These are phyloP conservation scores for Filosporella fistucella DNA, from an alignment of 495 filamentous ascomycete species.

Conservation along the genomic window DNA sequence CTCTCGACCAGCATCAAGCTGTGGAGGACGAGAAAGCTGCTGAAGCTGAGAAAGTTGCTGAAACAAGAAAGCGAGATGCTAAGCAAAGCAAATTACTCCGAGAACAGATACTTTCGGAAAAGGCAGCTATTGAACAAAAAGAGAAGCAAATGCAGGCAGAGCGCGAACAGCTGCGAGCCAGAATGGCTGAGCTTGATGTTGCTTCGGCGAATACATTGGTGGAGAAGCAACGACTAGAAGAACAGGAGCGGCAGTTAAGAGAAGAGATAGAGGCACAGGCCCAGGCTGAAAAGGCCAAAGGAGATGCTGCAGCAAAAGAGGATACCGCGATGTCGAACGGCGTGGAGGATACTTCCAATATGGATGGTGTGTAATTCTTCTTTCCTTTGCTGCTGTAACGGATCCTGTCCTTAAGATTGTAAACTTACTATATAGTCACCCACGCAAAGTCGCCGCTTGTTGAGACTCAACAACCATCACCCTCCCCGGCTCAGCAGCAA, in stretches of 20 bases:
- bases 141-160: conserved; percentile 44
- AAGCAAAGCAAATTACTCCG: conserved; percentile 38
- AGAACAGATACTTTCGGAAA: conserved; percentile 49
- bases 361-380: too few species aligned
- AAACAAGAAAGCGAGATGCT: conserved; percentile 25
- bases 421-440: too few species aligned
- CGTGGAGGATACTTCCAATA: too few species aligned
- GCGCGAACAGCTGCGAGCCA: conserved; percentile 47
- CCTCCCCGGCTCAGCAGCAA: too few species aligned
- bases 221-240: conserved; percentile 40
- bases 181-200: conserved; percentile 54
- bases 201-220: conserved; percentile 47
- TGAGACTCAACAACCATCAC: too few species aligned
- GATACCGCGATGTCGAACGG: conserved; percentile 19
- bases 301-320: conserved; percentile 19
- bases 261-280: conserved; percentile 38
- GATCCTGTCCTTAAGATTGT: too few species aligned
- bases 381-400: too few species aligned
- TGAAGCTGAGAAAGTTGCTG: conserved; percentile 14
- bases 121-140: conserved; percentile 53
- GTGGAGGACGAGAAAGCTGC: conserved; percentile 11
- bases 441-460: too few species aligned
- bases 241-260: conserved; percentile 51
- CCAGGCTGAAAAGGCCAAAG: conserved; percentile 28
- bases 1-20: conserved; percentile 10